Evolutionary conservation across 2,329 filamentous ascomycete species (phyloP).

Genomic region (Lecanicillium sp.): DNA sequence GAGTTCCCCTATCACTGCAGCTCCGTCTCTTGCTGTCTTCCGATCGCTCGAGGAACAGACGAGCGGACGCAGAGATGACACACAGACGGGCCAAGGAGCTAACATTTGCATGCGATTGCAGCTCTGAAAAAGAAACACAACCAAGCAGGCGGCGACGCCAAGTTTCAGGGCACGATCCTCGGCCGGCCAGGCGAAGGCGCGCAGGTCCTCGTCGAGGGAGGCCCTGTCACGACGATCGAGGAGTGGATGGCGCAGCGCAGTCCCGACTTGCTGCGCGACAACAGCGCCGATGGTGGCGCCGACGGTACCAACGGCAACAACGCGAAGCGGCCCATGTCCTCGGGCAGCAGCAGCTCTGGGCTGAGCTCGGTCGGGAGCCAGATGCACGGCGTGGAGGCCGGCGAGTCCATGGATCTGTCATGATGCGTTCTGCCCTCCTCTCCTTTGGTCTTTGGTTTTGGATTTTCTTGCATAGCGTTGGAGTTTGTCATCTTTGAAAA

Average conservation of each 20-base stretch:
- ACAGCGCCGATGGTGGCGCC: not conserved
- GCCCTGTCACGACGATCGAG: conserved; percentile 34
- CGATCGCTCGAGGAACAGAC: too few relatives aligned
- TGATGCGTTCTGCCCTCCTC: not conserved
- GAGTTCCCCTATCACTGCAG: too few relatives aligned
- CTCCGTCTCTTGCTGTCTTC: too few relatives aligned
- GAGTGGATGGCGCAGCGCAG: conserved; percentile 32
- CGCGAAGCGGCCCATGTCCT: conserved; percentile 24
- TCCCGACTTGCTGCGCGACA: conserved; percentile 4
- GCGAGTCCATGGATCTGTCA: conserved; percentile 9
- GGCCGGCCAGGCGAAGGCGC: conserved; percentile 67
- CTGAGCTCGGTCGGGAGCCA: conserved; percentile 46
- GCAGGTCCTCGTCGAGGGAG: conserved; percentile 73
- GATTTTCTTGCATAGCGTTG: conserved; percentile 36
- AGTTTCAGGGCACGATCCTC: conserved; percentile 78
- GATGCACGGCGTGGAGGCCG: not conserved
- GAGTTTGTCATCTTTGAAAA: conserved; percentile 26
- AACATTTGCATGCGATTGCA: conserved; percentile 25
- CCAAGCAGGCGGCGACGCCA: conserved; percentile 79
- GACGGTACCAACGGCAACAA: conserved; percentile 6
- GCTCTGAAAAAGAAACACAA: conserved; percentile 88
- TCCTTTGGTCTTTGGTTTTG: not conserved
- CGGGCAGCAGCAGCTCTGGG: conserved; percentile 39
- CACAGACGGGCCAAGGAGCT: not conserved
- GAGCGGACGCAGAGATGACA: too few relatives aligned